These are phyloP conservation scores for Lolium perenne DNA, from an alignment of 176 grass and related monocot species.

Conservation along the genomic window DNA sequence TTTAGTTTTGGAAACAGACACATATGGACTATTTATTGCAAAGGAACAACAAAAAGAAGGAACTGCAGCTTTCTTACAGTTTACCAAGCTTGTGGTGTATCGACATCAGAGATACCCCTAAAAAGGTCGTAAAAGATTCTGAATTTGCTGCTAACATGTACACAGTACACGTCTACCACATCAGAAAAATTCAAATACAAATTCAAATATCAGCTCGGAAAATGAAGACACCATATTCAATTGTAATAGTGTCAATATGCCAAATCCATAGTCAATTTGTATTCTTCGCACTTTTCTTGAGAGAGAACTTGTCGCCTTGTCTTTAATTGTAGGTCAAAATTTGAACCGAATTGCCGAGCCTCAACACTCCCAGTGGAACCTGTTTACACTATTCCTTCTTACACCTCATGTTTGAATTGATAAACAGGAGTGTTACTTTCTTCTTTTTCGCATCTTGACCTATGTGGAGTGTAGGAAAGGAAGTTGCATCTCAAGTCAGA, in stretches of 20 bases:
- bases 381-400: not conserved
- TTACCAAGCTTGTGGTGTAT: not conserved
- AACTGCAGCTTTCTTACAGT: not conserved
- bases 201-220: not conserved
- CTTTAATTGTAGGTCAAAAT: too few species aligned
- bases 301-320: too few species aligned
- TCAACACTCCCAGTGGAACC: not conserved
- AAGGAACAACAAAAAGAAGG: not conserved
- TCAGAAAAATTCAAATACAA: not conserved
- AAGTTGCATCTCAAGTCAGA: too few species aligned
- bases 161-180: not conserved
- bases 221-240: not conserved
- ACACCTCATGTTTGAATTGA: not conserved
- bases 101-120: not conserved
- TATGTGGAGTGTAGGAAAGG: too few species aligned
- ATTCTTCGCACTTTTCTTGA: too few species aligned
- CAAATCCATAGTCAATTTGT: too few species aligned
- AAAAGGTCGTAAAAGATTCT: not conserved
- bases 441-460: too few species aligned
- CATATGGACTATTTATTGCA: not conserved
- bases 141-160: not conserved
- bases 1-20: not conserved
- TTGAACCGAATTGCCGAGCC: not conserved
- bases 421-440: too few species aligned
- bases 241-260: too few species aligned